Percentiles rank a stretch among this genome's conserved stretches.
Evolutionary conservation across 192 early-diverging fungal genomes (phyloP).

Genomic region (Lunasporangiospora selenospora): DNA sequence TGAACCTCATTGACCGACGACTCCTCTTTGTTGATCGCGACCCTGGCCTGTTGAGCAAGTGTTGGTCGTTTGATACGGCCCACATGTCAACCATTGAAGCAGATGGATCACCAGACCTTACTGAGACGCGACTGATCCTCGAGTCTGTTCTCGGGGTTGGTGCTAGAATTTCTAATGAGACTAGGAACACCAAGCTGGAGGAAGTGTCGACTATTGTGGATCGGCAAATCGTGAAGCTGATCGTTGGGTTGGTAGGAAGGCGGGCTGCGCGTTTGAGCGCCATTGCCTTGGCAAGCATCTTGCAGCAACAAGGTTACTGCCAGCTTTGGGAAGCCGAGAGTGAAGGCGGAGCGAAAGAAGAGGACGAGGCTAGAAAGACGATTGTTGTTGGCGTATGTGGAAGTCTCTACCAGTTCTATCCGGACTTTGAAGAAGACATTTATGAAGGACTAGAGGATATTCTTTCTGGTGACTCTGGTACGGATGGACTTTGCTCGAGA

Average conservation of each 20-base stretch:
- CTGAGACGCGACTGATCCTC: constrained; percentile 64
- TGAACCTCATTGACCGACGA: constrained; percentile 80
- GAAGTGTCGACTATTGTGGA: constrained; percentile 67
- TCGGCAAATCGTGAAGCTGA: constrained; percentile 74
- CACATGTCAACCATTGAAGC: constrained; percentile 76
- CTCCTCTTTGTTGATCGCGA: constrained; percentile 72
- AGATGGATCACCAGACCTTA: constrained; percentile 68
- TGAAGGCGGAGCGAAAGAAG: background rate
- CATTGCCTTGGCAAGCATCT: constrained; percentile 35
- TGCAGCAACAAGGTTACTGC: constrained; percentile 48
- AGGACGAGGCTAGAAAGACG: background rate
- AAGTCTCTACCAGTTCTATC: constrained; percentile 70
- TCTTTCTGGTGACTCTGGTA: constrained; percentile 51
- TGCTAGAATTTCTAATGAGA: no score
- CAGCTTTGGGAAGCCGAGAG: no score
- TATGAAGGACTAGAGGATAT: constrained; percentile 74
- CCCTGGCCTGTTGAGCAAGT: constrained; percentile 64
- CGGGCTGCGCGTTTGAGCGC: constrained; percentile 81
- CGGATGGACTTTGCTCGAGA: background rate
- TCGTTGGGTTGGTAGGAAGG: constrained; percentile 79
- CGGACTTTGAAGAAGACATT: constrained; percentile 72
- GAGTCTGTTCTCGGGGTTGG: constrained; percentile 42
- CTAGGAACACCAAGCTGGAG: no score
- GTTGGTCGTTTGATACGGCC: constrained; percentile 74
- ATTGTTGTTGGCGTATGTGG: constrained; percentile 62